A percentile compares a stretch with the other conserved stretches of the same genome.
Evolutionary conservation across 306 rosid genomes (phyloP).

Genomic region (Glycine soja): DNA sequence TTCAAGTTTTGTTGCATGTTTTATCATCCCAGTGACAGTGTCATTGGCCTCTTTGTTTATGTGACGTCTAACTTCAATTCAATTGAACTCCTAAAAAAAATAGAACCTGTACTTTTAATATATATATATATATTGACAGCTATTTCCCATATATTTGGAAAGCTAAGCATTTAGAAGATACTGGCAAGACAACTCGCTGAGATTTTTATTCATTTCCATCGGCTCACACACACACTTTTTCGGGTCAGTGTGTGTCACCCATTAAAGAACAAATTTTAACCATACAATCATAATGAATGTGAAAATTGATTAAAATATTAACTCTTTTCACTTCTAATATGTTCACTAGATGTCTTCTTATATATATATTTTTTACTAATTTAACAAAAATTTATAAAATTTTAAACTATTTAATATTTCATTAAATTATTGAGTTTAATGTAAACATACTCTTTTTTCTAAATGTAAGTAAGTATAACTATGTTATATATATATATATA

Average conservation of each 20-base stretch:
- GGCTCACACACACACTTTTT: background rate
- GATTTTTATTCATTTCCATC: conserved; percentile 18
- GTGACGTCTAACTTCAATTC: background rate
- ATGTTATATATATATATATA: no score
- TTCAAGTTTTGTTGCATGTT: background rate
- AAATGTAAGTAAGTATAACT: no score
- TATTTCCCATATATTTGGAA: conserved; percentile 47
- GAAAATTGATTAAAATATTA: no score
- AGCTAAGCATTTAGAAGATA: conserved; percentile 12
- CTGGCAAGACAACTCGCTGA: background rate
- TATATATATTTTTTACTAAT: no score
- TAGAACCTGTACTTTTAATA: conserved; percentile 13
- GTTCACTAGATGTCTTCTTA: no score
- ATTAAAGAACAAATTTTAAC: background rate
- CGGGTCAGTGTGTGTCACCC: background rate
- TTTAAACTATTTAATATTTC: no score
- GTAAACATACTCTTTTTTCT: no score
- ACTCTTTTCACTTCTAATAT: no score
- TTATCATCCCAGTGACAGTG: background rate
- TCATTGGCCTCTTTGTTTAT: conserved; percentile 30
- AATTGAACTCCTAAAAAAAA: conserved; percentile 16
- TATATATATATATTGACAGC: conserved; percentile 31
- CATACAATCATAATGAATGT: background rate
- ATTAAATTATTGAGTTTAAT: no score
- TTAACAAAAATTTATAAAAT: no score